Conservation (phyloP, 2,329 filamentous ascomycete genomes). For the Alternaria ethzedia region DNA sequence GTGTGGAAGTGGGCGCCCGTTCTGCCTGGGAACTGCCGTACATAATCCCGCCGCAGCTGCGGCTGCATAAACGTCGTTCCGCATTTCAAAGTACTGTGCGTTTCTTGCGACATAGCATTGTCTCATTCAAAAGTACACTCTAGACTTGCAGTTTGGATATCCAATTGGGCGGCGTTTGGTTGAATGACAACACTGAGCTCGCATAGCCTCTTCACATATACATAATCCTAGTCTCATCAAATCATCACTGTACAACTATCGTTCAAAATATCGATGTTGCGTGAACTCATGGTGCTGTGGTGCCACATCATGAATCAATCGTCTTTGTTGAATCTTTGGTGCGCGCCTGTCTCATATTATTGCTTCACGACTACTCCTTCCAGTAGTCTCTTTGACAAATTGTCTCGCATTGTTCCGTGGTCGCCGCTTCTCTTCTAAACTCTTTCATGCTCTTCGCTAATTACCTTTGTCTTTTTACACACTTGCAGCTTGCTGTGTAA, state of each 20-base stretch:
- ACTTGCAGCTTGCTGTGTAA: neutral
- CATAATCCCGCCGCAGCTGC: neutral
- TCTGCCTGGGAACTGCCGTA: neutral
- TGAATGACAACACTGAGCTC: neutral
- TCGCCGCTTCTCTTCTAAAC: neutral
- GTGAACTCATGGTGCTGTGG: neutral
- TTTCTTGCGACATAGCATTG: neutral
- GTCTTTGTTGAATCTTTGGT: neutral
- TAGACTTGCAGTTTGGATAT: slow-evolving; percentile 14
- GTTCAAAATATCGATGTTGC: neutral
- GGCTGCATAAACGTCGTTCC: neutral
- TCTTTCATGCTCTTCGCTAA: neutral
- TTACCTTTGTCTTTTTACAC: neutral
- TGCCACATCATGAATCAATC: neutral
- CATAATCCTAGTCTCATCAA: neutral
- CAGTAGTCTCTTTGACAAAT: slow-evolving; percentile 1
- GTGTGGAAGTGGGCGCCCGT: neutral
- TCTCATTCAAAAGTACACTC: neutral
- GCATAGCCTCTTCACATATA: neutral
- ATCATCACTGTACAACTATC: neutral
- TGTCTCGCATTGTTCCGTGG: neutral
- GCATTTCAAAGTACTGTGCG: neutral
- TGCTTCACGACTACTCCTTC: slow-evolving; percentile 1
- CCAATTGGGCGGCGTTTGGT: slow-evolving; percentile 22
- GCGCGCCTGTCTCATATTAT: neutral